Evolutionary conservation across 495 filamentous ascomycete genomes (phyloP).

Genomic region (Daldinia loculata): DNA sequence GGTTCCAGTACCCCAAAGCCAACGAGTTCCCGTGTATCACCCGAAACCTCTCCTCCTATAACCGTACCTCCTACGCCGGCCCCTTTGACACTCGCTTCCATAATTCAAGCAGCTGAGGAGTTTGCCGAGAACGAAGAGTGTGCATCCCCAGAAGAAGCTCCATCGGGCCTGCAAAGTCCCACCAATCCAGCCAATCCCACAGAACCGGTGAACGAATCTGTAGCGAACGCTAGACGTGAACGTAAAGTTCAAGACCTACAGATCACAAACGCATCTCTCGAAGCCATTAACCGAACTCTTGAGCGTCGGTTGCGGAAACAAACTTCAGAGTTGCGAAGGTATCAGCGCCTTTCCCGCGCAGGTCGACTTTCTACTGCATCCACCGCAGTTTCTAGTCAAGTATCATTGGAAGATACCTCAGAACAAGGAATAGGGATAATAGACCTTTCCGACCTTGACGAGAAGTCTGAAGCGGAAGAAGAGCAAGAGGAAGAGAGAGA

Average conservation of each 20-base stretch:
- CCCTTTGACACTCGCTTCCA: conserved; percentile 52
- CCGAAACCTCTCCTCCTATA: conserved; percentile 31
- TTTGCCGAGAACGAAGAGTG: conserved; percentile 44
- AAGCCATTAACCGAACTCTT: conserved; percentile 95
- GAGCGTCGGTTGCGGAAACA: conserved; percentile 93
- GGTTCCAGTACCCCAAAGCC: conserved; percentile 16
- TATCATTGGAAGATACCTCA: conserved; percentile 42
- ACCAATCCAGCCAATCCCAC: conserved; percentile 57
- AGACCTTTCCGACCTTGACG: conserved; percentile 61
- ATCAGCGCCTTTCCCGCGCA: conserved; percentile 78
- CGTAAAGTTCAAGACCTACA: conserved; percentile 97
- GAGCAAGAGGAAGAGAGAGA: conserved; percentile 42
- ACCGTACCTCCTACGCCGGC: conserved; percentile 43
- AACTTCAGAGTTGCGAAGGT: conserved; percentile 84
- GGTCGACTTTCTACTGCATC: conserved; percentile 68
- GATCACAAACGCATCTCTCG: conserved; percentile 93
- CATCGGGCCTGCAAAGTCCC: conserved; percentile 57
- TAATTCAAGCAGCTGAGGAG: conserved; percentile 61
- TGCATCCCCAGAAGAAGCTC: conserved; percentile 39
- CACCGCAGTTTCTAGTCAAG: conserved; percentile 34
- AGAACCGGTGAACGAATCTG: conserved; percentile 70
- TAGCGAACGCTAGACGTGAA: conserved; percentile 86
- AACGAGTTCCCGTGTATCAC: conserved; percentile 26
- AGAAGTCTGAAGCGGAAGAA: conserved; percentile 50
- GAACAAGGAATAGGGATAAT: conserved; percentile 41